Evolutionary conservation across 2,329 filamentous ascomycete species (phyloP), one percentile per base, ranked within the genome.

Genomic region (Incumbomyces delicatus): DNA sequence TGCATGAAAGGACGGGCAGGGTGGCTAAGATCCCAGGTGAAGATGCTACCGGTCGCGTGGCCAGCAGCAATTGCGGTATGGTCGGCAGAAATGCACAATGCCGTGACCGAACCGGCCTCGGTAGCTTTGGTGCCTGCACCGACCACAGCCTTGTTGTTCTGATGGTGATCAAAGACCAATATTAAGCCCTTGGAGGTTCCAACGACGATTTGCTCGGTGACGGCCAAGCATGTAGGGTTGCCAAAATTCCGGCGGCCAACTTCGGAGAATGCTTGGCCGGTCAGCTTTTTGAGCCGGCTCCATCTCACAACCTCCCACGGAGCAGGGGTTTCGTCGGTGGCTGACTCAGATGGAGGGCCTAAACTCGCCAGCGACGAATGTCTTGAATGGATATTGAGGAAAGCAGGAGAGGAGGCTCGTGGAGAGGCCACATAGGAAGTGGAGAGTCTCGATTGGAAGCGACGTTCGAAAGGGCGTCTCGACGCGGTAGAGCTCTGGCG

Each of bases 271-370:
- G 86, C 81, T 63, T 96, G 87, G 0, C 79, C 80, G 18, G 87
- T 88, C 52, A 98, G 78, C 63, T 94, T 96, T 60, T 82, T 86
- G 48, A 98, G 69, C 61, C 85, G 92, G 1, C 87, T 96, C 94
- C 94, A 98, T 60, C 89, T 78, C 49, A 98, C 85, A 45, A 96
- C 88, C 60, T 98, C 92, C 94, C 92, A 98, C 1, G 92, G 92
- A 4, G 86, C 80, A 46, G 87, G 81, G 2, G 80, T 75, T 1
- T 81, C 79, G 53, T 90, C 85, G 17, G 75, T 72, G 40, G 85
- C 84, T 43, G 74, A 70, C 14, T 56, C 70, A 31, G 69, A 68
- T 12, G 75, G 61, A 2, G 81, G 60, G 10, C 85, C 65, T 55
- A 86, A 80, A 57, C 86, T 94, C 37, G 76, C 82, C 16, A 88